Evolutionary conservation across 2,329 filamentous ascomycete species (phyloP).

Genomic region (Raffaelea deltoideospora): DNA sequence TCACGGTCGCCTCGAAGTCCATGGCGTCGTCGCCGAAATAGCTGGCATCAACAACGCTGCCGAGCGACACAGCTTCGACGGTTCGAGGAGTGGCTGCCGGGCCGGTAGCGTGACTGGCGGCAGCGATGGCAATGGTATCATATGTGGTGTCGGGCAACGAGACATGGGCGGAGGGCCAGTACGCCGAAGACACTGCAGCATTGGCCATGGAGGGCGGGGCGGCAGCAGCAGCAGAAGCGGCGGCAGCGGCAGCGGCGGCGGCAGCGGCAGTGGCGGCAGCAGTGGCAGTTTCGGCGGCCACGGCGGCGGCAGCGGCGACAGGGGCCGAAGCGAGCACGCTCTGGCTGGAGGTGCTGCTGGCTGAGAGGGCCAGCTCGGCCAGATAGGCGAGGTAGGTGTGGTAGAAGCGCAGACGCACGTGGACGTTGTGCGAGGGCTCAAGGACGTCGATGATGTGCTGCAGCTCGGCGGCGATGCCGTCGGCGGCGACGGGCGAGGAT

Average conservation of each 20-base stretch:
- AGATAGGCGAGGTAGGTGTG: slow-evolving; percentile 5
- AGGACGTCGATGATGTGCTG: slow-evolving; percentile 2
- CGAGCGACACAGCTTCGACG: no score
- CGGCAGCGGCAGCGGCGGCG: neutral
- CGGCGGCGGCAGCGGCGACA: no score
- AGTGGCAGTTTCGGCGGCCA: neutral
- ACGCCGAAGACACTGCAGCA: no score
- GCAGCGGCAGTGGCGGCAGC: neutral
- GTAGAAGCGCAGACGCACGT: slow-evolving; percentile 5
- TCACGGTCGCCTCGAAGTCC: no score
- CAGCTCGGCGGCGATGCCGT: slow-evolving; percentile 1
- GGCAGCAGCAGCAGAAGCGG: slow-evolving; percentile 1
- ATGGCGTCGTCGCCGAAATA: no score
- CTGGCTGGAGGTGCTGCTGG: no score
- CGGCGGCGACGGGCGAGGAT: neutral
- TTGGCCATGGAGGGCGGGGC: neutral
- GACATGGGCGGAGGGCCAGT: no score
- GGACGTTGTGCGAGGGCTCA: slow-evolving; percentile 3
- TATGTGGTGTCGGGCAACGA: no score
- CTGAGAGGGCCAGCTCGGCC: slow-evolving; percentile 2
- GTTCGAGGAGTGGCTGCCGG: no score
- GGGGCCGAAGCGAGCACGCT: no score
- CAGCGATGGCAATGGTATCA: slow-evolving; percentile 1
- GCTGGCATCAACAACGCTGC: no score
- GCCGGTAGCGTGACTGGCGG: no score